Evolutionary conservation across 2,329 filamentous ascomycete species (phyloP), one percentile per base, ranked within the genome.

Genomic region (Beauveria australis): DNA sequence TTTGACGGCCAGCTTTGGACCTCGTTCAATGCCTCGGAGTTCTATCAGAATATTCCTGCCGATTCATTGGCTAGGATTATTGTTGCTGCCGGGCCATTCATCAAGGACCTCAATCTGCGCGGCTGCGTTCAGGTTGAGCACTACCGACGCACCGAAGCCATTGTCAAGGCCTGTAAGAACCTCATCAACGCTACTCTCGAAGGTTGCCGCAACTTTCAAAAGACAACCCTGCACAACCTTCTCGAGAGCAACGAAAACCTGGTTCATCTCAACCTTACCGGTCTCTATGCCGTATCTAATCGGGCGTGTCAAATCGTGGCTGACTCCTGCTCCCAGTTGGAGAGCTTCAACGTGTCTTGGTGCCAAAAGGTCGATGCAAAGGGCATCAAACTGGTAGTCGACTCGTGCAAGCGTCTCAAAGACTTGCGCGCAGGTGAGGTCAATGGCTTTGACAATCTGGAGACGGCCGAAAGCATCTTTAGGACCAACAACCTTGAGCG

Each of bases 1-100:
- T 96, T 93, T 67, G 93, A 99, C 72, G 94, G 94, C 2, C 94
- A 99, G 75, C 76, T 97, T 18, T 99, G 94, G 94, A 87, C 86
- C 3, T 85, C 82, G 47, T 81, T 97, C 53, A 92, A 97, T 71
- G 86, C 90, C 2, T 88, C 91, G 8, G 86, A 89, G 54, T 97
- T 93, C 73, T 97, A 97, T 71, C 84, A 83, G 64, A 84, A 92
- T 57, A 97, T 97, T 65, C 88, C 93, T 0, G 89, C 89, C 24
- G 86, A 90, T 64, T 89, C 90, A 0, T 76, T 99, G 53, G 85
- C 92, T 60, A 91, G 89, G 68, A 92, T 97, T 63, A 92, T 97
- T 69, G 84, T 86, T 1, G 81, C 86, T 3, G 91, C 92, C 1
- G 94, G 93, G 0, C 91, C 93, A 0, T 99, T 97, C 67, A 86